These are phyloP conservation scores for Neocallimastix lanati DNA, from an alignment of 192 early-diverging fungal genomes.

Conservation along the genomic window DNA sequence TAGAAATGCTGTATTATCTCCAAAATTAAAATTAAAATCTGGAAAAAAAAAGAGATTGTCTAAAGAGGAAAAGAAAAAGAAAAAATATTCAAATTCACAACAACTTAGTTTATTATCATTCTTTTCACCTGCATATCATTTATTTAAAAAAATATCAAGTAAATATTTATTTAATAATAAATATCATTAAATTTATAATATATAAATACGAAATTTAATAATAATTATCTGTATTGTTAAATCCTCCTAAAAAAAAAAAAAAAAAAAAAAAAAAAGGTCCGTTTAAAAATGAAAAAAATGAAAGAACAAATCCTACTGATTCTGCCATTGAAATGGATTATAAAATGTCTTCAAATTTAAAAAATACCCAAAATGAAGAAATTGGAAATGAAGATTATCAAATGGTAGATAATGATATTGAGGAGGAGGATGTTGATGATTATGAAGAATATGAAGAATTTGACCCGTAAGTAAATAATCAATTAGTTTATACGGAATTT, in stretches of 20 bases:
- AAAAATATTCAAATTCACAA: not conserved
- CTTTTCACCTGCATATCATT: not conserved
- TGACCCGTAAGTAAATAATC: not conserved
- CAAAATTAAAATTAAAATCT: not conserved
- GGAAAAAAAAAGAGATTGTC: not conserved
- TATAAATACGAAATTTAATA: too few relatives aligned
- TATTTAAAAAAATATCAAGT: not conserved
- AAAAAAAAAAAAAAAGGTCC: not conserved
- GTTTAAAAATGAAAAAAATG: not conserved
- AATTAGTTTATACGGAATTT: too few relatives aligned
- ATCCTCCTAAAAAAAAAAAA: too few relatives aligned
- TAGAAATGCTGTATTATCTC: not conserved
- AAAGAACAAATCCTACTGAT: not conserved
- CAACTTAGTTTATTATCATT: not conserved
- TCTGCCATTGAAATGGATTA: not conserved
- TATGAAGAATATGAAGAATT: not conserved
- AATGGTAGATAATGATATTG: not conserved
- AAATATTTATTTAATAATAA: not conserved
- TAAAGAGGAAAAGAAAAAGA: not conserved
- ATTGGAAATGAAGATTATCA: not conserved
- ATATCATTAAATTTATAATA: too few relatives aligned
- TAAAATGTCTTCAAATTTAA: not conserved
- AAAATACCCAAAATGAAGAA: not conserved
- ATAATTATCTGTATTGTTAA: too few relatives aligned
- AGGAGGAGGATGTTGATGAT: not conserved